Conservation (phyloP, 2,329 filamentous ascomycete species). For the Phoma sp. region DNA sequence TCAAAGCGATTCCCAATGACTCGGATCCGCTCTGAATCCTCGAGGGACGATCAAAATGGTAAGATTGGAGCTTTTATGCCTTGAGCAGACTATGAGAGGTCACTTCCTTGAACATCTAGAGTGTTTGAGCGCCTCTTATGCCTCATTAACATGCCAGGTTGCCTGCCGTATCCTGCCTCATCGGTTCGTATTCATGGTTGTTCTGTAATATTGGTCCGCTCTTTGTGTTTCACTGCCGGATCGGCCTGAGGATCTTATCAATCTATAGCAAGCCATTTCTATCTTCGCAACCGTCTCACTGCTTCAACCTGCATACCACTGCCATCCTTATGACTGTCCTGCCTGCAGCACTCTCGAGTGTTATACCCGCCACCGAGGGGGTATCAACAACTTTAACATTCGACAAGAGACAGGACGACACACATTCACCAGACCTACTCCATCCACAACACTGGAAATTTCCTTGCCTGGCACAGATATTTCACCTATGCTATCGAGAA, state of each 20-base stretch:
- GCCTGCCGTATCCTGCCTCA: conserved; percentile 14
- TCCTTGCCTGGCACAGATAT: conserved; percentile 38
- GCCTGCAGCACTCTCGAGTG: conserved; percentile 25
- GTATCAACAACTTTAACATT: conserved; percentile 14
- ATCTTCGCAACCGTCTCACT: not conserved
- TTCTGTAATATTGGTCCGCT: conserved; percentile 13
- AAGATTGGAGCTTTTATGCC: conserved; percentile 1
- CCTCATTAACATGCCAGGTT: conserved; percentile 15
- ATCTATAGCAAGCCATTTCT: not conserved
- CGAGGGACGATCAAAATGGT: conserved; percentile 1
- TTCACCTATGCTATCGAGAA: conserved; percentile 41
- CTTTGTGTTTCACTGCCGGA: not conserved
- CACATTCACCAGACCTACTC: conserved; percentile 42
- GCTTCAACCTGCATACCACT: conserved; percentile 26
- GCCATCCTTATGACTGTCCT: conserved; percentile 25
- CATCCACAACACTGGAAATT: conserved; percentile 40
- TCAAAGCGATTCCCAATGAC: conserved; percentile 13
- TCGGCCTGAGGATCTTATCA: not conserved
- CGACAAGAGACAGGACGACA: conserved; percentile 30
- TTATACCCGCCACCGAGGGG: conserved; percentile 21
- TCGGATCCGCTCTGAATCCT: conserved; percentile 15
- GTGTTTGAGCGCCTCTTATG: conserved; percentile 25
- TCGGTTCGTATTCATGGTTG: conserved; percentile 18
- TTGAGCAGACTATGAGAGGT: conserved; percentile 7
- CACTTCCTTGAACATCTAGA: conserved; percentile 8